Conservation (phyloP, 352 stramenopile genomes). For the Blastocystis sp. region DNA sequence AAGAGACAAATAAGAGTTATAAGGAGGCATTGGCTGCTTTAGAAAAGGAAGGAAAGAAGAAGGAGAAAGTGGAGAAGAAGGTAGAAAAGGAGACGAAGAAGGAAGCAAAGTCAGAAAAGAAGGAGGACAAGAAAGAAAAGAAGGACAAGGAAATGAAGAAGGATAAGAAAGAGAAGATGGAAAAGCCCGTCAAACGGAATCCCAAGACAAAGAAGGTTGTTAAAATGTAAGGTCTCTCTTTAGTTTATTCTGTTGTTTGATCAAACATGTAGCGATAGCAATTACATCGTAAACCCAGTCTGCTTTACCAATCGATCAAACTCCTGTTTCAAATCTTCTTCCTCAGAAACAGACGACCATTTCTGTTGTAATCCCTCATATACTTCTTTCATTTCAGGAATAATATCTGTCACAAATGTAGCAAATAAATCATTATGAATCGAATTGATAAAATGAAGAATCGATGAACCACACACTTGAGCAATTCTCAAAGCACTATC, state of each 20-base stretch:
- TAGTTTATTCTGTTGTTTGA: background rate
- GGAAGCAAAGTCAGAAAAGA: background rate
- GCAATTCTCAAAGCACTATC: background rate
- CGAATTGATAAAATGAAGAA: background rate
- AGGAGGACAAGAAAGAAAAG: constrained; percentile 10
- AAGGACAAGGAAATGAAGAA: background rate
- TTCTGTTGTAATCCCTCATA: background rate
- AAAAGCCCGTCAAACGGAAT: background rate
- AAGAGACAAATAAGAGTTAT: background rate
- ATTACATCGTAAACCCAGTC: constrained; percentile 31
- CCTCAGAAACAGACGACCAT: constrained; percentile 34
- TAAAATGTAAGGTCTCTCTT: background rate
- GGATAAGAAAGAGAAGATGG: background rate
- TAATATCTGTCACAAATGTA: background rate
- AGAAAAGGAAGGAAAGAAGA: background rate
- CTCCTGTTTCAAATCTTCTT: constrained; percentile 4
- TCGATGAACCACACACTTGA: background rate
- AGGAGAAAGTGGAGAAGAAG: background rate
- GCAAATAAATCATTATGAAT: background rate
- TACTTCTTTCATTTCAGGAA: background rate
- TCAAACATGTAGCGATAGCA: background rate
- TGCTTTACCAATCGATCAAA: constrained; percentile 25
- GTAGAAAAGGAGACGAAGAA: background rate
- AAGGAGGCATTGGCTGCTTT: background rate
- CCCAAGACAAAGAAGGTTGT: background rate